Evolutionary conservation across 202 grass and related monocot genomes (phyloP).

Genomic region (Zoysia matrella): DNA sequence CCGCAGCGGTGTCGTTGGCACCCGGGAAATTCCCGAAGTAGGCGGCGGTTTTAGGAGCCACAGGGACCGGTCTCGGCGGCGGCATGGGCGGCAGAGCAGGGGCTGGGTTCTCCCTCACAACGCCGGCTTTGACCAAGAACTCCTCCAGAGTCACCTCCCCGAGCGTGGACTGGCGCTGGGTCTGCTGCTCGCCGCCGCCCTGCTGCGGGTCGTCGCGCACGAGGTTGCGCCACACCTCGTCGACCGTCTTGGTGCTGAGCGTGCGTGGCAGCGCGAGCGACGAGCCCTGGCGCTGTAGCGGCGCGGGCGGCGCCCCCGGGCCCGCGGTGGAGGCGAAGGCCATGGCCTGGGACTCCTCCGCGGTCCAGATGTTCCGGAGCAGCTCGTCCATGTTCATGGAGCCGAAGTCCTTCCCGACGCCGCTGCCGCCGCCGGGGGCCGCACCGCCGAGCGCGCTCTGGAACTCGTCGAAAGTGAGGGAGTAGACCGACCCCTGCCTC

Average conservation of each 20-base stretch:
- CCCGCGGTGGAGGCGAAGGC: constrained; percentile 35
- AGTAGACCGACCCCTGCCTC: too few relatives aligned
- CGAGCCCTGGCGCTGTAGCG: constrained; percentile 84
- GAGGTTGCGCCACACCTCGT: constrained; percentile 85
- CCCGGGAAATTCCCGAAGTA: constrained; percentile 38
- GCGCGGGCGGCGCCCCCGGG: neutral
- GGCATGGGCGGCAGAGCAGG: too few relatives aligned
- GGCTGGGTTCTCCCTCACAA: constrained; percentile 57
- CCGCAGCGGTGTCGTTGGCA: constrained; percentile 37
- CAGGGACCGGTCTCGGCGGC: neutral
- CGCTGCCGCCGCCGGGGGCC: too few relatives aligned
- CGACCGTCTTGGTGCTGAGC: constrained; percentile 89
- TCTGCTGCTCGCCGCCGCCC: constrained; percentile 1
- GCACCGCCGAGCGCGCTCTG: too few relatives aligned
- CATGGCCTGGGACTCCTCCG: constrained; percentile 91
- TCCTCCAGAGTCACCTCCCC: constrained; percentile 98
- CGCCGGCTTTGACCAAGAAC: constrained; percentile 84
- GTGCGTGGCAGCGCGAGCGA: constrained; percentile 88
- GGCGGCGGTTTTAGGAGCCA: constrained; percentile 33
- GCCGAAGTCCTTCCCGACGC: too few relatives aligned
- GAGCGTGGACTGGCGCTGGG: constrained; percentile 55
- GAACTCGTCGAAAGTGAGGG: too few relatives aligned
- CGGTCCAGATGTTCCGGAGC: constrained; percentile 31
- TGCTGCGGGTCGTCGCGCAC: constrained; percentile 47
- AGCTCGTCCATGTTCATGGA: too few relatives aligned